Base-by-base conservation (phyloP, 2,329 filamentous ascomycete genomes). In the Didymellaceae sp. region DNA sequence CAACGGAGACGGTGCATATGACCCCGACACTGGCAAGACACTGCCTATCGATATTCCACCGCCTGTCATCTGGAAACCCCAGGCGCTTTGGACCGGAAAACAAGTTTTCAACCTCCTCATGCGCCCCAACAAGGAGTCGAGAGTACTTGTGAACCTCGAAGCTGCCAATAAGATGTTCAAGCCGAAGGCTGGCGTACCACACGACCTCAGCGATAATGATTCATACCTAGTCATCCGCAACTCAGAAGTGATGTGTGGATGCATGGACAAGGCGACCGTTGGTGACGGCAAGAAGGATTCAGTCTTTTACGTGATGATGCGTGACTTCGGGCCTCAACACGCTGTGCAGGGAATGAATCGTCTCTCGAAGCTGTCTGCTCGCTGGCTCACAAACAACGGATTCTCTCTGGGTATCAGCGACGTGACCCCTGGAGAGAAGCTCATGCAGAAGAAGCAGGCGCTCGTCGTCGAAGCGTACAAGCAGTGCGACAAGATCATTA, bases 211-310 rank as follows among this genome's bases (percentile, higher is more conserved):
- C 59, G 65, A 73, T 18, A 74, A 77, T 35, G 94, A 99, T 71
- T 86, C 88, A 6, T 97, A 90, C 83, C 80, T 99, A 8, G 91
- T 96, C 11, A 88, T 99, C 55, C 89, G 93, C 49, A 97, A 99
- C 70, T 97, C 93, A 0, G 92, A 97, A 71, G 86, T 97, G 55
- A 96, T 99, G 90, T 97, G 93, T 68, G 94, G 94, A 54, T 84
- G 88, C 52, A 97, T 97, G 91, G 94, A 99, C 78, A 99, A 99
- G 75, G 89, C 90, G 1, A 97, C 92, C 0, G 90, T 99, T n/a
- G 94, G 94, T 62, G 86, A 90, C 5, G 94, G 94, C 63, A 97
- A 97, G 79, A 99, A 99, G 70, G 93, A 96, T 71, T 97, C 92
- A 0, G 87, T 99, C 16, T 99, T 97, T 69, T 99, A 97, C 67